Base-by-base conservation (phyloP, 139 green algal species). In the Ulvella scutata region DNA sequence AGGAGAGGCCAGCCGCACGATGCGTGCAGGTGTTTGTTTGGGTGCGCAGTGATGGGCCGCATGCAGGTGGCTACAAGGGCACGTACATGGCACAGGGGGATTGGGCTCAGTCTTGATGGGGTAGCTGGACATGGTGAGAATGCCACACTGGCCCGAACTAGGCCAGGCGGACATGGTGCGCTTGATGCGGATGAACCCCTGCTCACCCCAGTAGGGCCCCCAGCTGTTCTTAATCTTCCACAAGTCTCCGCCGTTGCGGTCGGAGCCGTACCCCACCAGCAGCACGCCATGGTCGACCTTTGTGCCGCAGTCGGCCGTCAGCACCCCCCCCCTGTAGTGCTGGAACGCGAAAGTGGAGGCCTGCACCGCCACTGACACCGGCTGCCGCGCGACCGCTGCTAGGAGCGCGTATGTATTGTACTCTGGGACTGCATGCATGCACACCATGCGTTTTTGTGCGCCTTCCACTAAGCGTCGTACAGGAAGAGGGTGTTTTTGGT, bases 171-270 rank as follows among this genome's bases (percentile, higher is more conserved):
- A 75, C 40, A 77, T 26, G 40, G 79, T 40, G 44, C 78, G 76
- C 80, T 79, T 78, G 10, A 96, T 72, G 33, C 82, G 82, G 74
- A 98, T 96, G 90, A 94, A 97, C 38, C 94, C 94, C 1, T 81
- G 43, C 74, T 96, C 90, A 43, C 93, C 93, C 93, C 93, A 98
- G 62, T 39, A 37, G 28, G 77, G 43, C 23, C 94, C 93, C 95
- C 94, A 99, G 6, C 82, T 92, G 86, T 99, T 99, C 85, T 98
- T 98, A 3, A 99, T 85, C 10, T 96, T 88, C 88, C 90, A 99
- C 87, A 95, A 98, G 43, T 78, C 61, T 43, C 80, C 59, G 38
- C 82, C 77, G 0, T 38, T 75, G 7, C 73, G 82, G 62, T 87
- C 80, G 17, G 73, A 82, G 76, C 87, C 91, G 77, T 98, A 99